Percentiles rank a stretch among this genome's conserved stretches.
Conservation (phyloP, 176 grass and related monocot genomes). For the Thinopyrum elongatum region DNA sequence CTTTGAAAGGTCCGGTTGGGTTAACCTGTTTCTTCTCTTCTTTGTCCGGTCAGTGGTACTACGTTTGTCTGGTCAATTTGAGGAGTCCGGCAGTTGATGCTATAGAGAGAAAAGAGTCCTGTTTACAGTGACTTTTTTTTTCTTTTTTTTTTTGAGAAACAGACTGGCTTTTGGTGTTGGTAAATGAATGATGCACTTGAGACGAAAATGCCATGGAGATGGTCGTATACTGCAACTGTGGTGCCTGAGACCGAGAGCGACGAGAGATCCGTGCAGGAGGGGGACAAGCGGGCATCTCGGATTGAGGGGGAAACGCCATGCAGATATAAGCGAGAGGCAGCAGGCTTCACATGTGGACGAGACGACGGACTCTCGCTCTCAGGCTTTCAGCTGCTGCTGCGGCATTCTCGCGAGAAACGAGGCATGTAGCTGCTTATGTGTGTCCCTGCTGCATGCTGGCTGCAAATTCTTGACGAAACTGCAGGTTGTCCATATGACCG, state of each 20-base stretch:
- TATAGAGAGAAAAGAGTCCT: not conserved
- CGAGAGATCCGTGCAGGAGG: slow-evolving; percentile 25
- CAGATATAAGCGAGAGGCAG: not conserved
- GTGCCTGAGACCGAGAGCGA: slow-evolving; percentile 32
- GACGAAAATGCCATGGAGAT: not conserved
- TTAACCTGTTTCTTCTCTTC: no score
- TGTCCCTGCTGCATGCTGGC: not conserved
- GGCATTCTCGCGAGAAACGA: slow-evolving; percentile 11
- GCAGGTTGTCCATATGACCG: slow-evolving; percentile 6
- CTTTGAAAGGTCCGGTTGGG: no score
- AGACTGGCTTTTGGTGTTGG: not conserved
- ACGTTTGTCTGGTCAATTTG: no score
- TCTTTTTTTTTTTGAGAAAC: no score
- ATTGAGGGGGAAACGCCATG: slow-evolving; percentile 30
- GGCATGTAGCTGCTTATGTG: not conserved
- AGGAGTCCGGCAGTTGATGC: no score
- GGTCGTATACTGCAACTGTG: not conserved
- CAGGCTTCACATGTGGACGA: slow-evolving; percentile 14
- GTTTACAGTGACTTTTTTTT: not conserved
- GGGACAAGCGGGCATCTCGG: slow-evolving; percentile 29
- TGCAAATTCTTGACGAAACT: slow-evolving; percentile 15
- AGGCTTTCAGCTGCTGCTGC: slow-evolving; percentile 27
- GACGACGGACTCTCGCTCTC: not conserved
- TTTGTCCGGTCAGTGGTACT: no score
- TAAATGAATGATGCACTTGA: not conserved